Evolutionary conservation across 495 filamentous ascomycete genomes (phyloP).

Genomic region (Lophiostoma macrostomum): DNA sequence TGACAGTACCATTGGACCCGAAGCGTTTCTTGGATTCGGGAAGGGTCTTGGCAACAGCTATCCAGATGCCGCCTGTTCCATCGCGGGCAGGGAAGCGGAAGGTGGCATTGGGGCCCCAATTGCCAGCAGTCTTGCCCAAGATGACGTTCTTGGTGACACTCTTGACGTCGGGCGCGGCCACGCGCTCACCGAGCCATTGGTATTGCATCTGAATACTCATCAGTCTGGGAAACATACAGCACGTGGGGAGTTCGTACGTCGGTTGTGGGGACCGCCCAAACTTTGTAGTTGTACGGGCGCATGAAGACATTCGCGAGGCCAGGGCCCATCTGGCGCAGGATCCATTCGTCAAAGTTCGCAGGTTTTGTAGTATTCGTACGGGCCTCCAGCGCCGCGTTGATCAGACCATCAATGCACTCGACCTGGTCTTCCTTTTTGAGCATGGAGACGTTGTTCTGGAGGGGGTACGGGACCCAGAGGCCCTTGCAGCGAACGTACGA

Average conservation of each 20-base stretch:
- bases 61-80: constrained; percentile 98
- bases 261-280: constrained; percentile 97
- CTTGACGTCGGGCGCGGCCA: constrained; percentile 96
- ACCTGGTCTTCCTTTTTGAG: constrained; percentile 96
- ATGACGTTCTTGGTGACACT: constrained; percentile 90
- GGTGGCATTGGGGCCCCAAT: constrained; percentile 97
- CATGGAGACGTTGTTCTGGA: constrained; percentile 99
- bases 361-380: constrained; percentile 88
- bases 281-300: constrained; percentile 99
- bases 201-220: constrained; percentile 84
- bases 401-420: constrained; percentile 92
- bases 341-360: constrained; percentile 97
- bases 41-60: constrained; percentile 89
- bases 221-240: background rate
- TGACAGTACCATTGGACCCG: constrained; percentile 79
- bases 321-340: constrained; percentile 83
- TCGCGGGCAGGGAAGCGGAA: constrained; percentile 97
- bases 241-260: constrained; percentile 62
- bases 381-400: constrained; percentile 85
- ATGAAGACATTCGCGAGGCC: constrained; percentile 97
- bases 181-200: constrained; percentile 96
- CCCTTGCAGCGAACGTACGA: constrained; percentile 97
- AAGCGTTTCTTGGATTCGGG: constrained; percentile 88
- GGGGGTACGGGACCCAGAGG: constrained; percentile 96
- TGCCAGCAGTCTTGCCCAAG: constrained; percentile 90